Evolutionary conservation across 306 rosid genomes (phyloP).

Genomic region (Sphenostylis stenocarpa): DNA sequence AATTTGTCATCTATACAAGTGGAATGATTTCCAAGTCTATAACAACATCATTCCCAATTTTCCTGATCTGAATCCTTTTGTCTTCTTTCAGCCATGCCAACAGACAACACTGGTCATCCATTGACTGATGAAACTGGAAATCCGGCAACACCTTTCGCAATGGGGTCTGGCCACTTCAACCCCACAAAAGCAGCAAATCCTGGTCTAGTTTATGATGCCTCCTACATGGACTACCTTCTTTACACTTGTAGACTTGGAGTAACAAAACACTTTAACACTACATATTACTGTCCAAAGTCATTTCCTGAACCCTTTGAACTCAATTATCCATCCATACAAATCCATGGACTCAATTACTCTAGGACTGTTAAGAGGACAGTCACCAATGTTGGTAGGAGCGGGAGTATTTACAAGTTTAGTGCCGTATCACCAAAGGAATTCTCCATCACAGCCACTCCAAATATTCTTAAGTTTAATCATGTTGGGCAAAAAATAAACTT

Average conservation of each 20-base stretch:
- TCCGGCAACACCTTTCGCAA: slow-evolving; percentile 69
- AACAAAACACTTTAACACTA: slow-evolving; percentile 29
- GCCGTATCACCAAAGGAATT: slow-evolving; percentile 55
- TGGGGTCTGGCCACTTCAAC: slow-evolving; percentile 81
- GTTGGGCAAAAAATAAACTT: slow-evolving; percentile 65
- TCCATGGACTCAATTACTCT: slow-evolving; percentile 54
- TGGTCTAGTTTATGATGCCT: slow-evolving; percentile 81
- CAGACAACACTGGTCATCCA: slow-evolving; percentile 61
- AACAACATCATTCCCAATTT: not conserved
- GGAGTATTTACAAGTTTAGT: slow-evolving; percentile 58
- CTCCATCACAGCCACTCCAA: slow-evolving; percentile 59
- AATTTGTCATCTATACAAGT: not conserved
- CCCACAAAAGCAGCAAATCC: slow-evolving; percentile 76
- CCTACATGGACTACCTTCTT: slow-evolving; percentile 69
- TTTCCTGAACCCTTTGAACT: slow-evolving; percentile 48
- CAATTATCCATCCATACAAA: slow-evolving; percentile 82
- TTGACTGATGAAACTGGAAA: slow-evolving; percentile 61
- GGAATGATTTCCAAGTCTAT: not conserved
- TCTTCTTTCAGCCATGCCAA: slow-evolving; percentile 49
- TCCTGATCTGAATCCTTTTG: not conserved
- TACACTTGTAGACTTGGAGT: slow-evolving; percentile 52
- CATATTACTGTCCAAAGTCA: slow-evolving; percentile 51
- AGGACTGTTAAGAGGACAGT: slow-evolving; percentile 58
- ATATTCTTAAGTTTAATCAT: slow-evolving; percentile 48
- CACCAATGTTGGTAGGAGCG: slow-evolving; percentile 66